Percentiles rank a stretch among this genome's conserved stretches.
Conservation (phyloP, 495 filamentous ascomycete genomes). For the Talaromyces proteolyticus region DNA sequence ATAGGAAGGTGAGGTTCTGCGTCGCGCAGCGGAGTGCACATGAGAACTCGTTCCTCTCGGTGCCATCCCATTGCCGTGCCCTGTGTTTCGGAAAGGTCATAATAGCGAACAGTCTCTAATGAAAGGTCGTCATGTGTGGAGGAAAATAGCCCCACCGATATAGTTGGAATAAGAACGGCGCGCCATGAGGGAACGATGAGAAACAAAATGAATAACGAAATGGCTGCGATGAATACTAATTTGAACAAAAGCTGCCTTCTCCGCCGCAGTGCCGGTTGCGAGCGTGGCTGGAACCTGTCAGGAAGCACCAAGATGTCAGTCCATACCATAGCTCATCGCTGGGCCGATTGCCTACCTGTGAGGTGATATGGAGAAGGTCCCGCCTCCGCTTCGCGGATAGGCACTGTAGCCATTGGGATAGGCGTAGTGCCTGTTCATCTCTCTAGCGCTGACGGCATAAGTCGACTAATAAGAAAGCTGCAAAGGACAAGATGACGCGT, state of each 20-base stretch:
- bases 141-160: constrained; percentile 67
- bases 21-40: constrained; percentile 93
- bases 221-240: constrained; percentile 43
- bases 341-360: constrained; percentile 57
- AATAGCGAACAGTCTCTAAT: constrained; percentile 91
- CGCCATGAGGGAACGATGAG: constrained; percentile 64
- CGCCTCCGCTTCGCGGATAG: constrained; percentile 49
- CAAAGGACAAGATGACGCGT: background rate
- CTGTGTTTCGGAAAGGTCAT: constrained; percentile 86
- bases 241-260: constrained; percentile 69
- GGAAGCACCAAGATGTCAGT: background rate
- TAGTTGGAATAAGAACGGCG: constrained; percentile 52
- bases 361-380: constrained; percentile 80
- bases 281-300: constrained; percentile 79
- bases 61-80: constrained; percentile 92
- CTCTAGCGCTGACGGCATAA: constrained; percentile 20
- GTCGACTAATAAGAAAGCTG: background rate
- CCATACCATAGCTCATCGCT: constrained; percentile 4
- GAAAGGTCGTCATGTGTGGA: constrained; percentile 59
- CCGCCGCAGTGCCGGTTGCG: constrained; percentile 67
- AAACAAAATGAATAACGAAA: constrained; percentile 60
- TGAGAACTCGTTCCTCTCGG: constrained; percentile 85
- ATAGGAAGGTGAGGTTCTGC: constrained; percentile 90
- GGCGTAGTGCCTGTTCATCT: constrained; percentile 58
- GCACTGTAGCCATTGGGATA: constrained; percentile 72